Percentiles rank a stretch among this genome's conserved stretches.
Conservation (phyloP, 305 asterid genomes). For the Solanum hybrid region DNA sequence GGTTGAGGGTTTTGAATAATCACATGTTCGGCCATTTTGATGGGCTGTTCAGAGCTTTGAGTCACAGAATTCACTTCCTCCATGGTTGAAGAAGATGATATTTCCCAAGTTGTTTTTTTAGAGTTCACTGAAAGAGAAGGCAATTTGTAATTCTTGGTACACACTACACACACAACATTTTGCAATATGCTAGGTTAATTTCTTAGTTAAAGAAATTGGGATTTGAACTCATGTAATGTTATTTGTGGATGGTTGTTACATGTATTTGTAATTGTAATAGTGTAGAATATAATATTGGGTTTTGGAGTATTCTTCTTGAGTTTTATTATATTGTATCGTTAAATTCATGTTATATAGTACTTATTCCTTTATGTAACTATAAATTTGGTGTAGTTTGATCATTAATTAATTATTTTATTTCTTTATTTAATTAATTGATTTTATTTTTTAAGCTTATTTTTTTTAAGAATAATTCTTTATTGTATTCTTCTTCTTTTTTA, state of each 20-base stretch:
- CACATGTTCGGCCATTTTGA: not conserved
- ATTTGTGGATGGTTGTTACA: not conserved
- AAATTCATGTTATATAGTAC: too few species aligned
- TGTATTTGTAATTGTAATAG: too few species aligned
- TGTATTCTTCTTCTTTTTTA: too few species aligned
- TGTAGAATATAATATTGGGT: not conserved
- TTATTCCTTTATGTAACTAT: too few species aligned
- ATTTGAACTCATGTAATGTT: not conserved
- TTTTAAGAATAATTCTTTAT: too few species aligned
- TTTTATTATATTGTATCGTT: too few species aligned
- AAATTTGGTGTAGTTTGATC: not conserved
- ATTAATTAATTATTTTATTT: too few species aligned
- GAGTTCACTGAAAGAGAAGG: not conserved
- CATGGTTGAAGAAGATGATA: not conserved
- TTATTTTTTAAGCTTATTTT: too few species aligned
- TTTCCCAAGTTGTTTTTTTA: not conserved
- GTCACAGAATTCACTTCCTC: not conserved
- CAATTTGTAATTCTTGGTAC: not conserved
- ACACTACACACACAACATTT: not conserved
- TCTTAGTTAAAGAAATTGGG: not conserved
- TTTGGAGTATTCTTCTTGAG: too few species aligned
- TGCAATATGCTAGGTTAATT: not conserved
- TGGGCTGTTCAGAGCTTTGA: not conserved
- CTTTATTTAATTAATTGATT: not conserved
- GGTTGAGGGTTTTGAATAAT: not conserved